These are phyloP conservation scores for Linaria vulgaris DNA, from an alignment of 257 asterid species.

Conservation along the genomic window DNA sequence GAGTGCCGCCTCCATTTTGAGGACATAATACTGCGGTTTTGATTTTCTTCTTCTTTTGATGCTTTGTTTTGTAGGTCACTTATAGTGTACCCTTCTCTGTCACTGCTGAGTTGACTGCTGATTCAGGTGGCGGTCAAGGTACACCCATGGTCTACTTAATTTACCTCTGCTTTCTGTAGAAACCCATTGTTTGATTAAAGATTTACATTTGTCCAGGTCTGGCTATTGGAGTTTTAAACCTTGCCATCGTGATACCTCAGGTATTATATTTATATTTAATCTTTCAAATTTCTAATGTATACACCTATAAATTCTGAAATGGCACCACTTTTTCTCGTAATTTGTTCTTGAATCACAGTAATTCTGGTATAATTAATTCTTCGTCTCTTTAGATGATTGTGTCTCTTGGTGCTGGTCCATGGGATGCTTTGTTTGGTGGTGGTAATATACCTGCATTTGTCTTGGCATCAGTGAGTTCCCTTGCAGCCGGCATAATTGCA, in stretches of 20 bases:
- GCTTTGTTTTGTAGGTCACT: slow-evolving; percentile 59
- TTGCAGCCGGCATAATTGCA: slow-evolving; percentile 80
- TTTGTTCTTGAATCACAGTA: slow-evolving; percentile 13
- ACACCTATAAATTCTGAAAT: slow-evolving; percentile 2
- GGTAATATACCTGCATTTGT: slow-evolving; percentile 93
- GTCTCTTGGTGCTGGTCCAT: slow-evolving; percentile 99
- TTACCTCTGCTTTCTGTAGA: slow-evolving; percentile 20
- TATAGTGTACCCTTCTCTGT: slow-evolving; percentile 96
- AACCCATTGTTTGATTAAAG: slow-evolving; percentile 22
- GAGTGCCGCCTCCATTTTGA: slow-evolving; percentile 7
- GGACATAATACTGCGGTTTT: background rate
- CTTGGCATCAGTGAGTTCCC: slow-evolving; percentile 70
- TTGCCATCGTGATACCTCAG: slow-evolving; percentile 98
- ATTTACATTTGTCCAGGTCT: slow-evolving; percentile 57
- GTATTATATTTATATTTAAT: slow-evolving; percentile 51
- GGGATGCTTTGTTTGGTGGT: slow-evolving; percentile 99
- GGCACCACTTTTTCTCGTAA: background rate
- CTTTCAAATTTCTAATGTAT: slow-evolving; percentile 1
- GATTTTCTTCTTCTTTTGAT: slow-evolving; percentile 16
- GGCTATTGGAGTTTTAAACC: slow-evolving; percentile 98
- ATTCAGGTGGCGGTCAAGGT: slow-evolving; percentile 99
- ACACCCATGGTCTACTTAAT: slow-evolving; percentile 17
- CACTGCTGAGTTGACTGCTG: slow-evolving; percentile 97
- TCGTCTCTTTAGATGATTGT: slow-evolving; percentile 64
- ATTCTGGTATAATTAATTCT: slow-evolving; percentile 15